Base-by-base conservation (phyloP, 768 basidiomycete genomes). In the Leccinum obscurum region DNA sequence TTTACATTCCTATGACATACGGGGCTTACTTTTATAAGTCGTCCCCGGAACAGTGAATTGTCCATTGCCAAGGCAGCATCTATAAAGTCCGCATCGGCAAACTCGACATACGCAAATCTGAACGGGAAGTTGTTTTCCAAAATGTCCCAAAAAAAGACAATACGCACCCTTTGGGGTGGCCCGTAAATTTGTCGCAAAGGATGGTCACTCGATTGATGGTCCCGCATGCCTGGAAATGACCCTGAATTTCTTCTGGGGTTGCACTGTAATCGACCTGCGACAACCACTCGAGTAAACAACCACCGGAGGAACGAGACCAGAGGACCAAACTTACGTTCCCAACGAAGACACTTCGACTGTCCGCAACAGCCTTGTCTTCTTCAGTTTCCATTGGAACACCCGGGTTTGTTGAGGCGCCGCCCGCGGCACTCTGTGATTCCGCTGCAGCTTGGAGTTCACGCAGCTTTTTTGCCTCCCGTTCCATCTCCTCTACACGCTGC, bases 141-240 rank as follows among this genome's bases (percentile, higher is more conserved):
- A 58, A 61, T 56, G n/a, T 28, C 28, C 32, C 5, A 52, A 28
- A 72, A 58, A 59, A 26, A 54, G 54, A 53, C 20, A n/a, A 46
- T 62, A 62, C 70, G 34, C 64, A 95, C 95, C 97, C 97, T 85
- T 98, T 98, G 52, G 97, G 96, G 78, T 98, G 95, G 52, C 97
- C 97, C 24, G 96, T 98, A 76, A 96, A 98, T 79, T 98, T 98
- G 84, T 99, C 97, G 76, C 96, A 98, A 30, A 99, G 87, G 70
- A 99, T 99, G 1, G 97, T 99, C 48, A 99, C 95, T 68, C 97
- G 87, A 78, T 99, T 99, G 76, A 99, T 99, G 15, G 92, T 93
- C 6, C 97, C 97, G 71, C 95, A 98, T 15, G 95, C 89, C 73
- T 95, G 92, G 78, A 99, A 99, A 75, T 98, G 96, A 17, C 82